phyloP scores from a whole-genome alignment of 257 asterid species.

The Handroanthus guayacan region DNA sequence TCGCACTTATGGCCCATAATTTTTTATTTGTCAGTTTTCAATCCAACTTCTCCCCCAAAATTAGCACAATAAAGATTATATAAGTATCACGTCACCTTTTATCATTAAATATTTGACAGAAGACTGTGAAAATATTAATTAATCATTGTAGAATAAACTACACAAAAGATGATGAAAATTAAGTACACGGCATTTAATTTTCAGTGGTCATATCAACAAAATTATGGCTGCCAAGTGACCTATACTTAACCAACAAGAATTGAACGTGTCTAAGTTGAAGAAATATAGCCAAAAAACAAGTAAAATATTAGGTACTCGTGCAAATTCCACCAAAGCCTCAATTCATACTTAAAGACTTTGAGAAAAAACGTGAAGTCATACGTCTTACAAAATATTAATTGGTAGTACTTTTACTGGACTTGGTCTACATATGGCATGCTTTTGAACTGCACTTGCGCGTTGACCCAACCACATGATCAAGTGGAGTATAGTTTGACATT shows the following conservation, averaged over 20 bases:
- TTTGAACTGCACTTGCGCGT: constrained; percentile 20
- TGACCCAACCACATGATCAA: constrained; percentile 22
- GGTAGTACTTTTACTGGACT: not conserved
- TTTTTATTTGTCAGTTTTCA: too few species aligned
- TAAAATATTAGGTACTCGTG: too few species aligned
- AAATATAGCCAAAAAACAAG: not conserved
- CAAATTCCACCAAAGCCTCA: not conserved
- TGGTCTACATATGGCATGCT: constrained; percentile 23
- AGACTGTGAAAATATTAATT: too few species aligned
- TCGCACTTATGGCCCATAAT: too few species aligned
- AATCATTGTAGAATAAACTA: not conserved
- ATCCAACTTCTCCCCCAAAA: too few species aligned
- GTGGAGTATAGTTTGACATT: constrained; percentile 32
- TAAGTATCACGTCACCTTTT: too few species aligned
- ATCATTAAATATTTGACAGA: too few species aligned
- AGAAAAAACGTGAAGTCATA: not conserved
- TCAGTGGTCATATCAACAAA: too few species aligned
- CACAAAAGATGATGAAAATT: not conserved
- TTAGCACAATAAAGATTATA: too few species aligned
- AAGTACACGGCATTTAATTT: not conserved
- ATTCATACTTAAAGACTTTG: not conserved
- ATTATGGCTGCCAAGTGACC: too few species aligned
- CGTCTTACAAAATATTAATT: not conserved
- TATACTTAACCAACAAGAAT: too few species aligned
- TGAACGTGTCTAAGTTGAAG: too few species aligned